Conservation (phyloP, 2,329 filamentous ascomycete species). For the Leptosphaerulina australis region DNA sequence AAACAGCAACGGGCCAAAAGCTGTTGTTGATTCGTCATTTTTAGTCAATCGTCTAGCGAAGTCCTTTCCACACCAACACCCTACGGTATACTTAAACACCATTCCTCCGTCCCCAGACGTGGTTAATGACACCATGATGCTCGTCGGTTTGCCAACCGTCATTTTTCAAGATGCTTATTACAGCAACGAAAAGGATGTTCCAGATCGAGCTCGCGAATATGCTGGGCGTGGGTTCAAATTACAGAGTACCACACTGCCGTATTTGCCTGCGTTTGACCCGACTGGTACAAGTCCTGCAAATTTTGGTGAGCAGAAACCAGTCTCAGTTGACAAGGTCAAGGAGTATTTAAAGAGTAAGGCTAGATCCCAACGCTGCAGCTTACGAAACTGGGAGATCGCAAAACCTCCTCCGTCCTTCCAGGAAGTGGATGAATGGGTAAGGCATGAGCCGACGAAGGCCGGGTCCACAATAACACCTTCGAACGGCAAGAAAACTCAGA, state of each 20-base stretch:
- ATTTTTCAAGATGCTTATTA: constrained; percentile 89
- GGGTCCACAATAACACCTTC: constrained; percentile 11
- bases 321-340: constrained; percentile 57
- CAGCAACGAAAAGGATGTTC: constrained; percentile 81
- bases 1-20: constrained; percentile 25
- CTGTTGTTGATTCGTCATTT: constrained; percentile 24
- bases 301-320: constrained; percentile 59
- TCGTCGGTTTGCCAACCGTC: constrained; percentile 66
- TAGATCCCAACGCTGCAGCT: constrained; percentile 63
- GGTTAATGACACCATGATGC: constrained; percentile 63
- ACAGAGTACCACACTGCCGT: constrained; percentile 75
- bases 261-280: constrained; percentile 77
- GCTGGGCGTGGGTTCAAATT: constrained; percentile 85
- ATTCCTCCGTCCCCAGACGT: constrained; percentile 52
- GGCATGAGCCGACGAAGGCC: constrained; percentile 33
- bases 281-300: constrained; percentile 63
- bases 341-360: constrained; percentile 59
- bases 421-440: constrained; percentile 74
- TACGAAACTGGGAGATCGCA: constrained; percentile 78
- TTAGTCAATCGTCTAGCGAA: constrained; percentile 24
- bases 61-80: constrained; percentile 25
- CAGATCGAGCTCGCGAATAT: constrained; percentile 77
- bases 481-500: constrained; percentile 10
- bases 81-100: constrained; percentile 44
- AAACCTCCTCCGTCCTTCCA: constrained; percentile 69